A percentile compares a stretch with the other conserved stretches of the same genome.
Evolutionary conservation across 306 rosid genomes (phyloP).

Genomic region (Medicago arabica): DNA sequence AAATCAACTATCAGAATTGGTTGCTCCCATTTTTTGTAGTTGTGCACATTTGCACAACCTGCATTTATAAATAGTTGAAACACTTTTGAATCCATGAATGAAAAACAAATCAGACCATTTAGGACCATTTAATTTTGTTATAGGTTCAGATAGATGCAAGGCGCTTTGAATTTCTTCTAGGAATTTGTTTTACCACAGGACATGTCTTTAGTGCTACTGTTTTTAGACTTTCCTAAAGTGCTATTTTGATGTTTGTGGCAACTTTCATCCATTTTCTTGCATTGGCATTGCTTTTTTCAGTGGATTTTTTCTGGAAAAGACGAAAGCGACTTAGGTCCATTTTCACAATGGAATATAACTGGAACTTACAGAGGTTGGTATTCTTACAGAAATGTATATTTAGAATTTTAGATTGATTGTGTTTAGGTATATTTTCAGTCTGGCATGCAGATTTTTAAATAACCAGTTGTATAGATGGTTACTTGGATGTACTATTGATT

Average conservation of each 20-base stretch:
- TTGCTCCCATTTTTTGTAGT: too few relatives aligned
- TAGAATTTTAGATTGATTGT: constrained; percentile 3
- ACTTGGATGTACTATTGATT: constrained; percentile 6
- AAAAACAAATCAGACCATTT: constrained; percentile 21
- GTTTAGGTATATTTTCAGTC: background rate
- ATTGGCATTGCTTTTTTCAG: constrained; percentile 67
- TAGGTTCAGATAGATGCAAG: constrained; percentile 4
- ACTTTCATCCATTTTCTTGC: constrained; percentile 34
- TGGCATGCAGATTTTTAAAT: background rate
- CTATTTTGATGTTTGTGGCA: constrained; percentile 20
- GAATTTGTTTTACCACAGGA: constrained; percentile 21
- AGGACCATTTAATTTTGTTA: background rate
- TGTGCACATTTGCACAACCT: constrained; percentile 23
- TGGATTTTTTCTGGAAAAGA: constrained; percentile 86
- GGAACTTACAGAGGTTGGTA: constrained; percentile 96
- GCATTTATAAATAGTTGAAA: constrained; percentile 25
- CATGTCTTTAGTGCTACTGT: constrained; percentile 8
- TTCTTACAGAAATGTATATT: constrained; percentile 27
- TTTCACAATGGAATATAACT: constrained; percentile 89
- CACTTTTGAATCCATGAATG: constrained; percentile 14
- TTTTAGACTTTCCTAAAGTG: constrained; percentile 18
- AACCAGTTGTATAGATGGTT: background rate
- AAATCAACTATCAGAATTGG: too few relatives aligned
- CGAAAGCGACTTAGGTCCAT: constrained; percentile 84
- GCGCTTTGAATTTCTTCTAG: constrained; percentile 11